These are phyloP conservation scores for Actinomucor elegans DNA, from an alignment of 371 early-diverging fungal genomes.

Conservation along the genomic window DNA sequence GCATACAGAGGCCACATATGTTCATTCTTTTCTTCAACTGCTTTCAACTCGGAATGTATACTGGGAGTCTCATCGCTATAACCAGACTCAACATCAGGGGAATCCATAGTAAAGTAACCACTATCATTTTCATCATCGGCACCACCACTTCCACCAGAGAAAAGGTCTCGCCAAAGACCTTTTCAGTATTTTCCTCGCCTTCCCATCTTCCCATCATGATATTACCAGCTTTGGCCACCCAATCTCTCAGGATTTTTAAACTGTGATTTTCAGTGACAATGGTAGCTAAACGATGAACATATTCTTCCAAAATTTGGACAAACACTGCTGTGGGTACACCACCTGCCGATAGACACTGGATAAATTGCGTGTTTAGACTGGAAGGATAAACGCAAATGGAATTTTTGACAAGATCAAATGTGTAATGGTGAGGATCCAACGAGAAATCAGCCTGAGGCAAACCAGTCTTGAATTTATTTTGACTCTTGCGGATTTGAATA, in stretches of 20 bases:
- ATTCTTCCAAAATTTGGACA: conserved; percentile 37
- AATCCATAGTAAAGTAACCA: conserved; percentile 9
- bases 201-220: conserved; percentile 40
- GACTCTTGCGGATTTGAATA: conserved; percentile 42
- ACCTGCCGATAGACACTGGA: conserved; percentile 41
- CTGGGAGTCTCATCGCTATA: not conserved
- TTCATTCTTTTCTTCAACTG: not conserved
- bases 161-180: conserved; percentile 29
- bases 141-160: conserved; percentile 1
- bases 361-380: conserved; percentile 49
- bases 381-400: conserved; percentile 38
- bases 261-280: conserved; percentile 34
- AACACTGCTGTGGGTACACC: conserved; percentile 41
- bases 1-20: not conserved
- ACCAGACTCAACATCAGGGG: conserved; percentile 3
- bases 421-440: conserved; percentile 38
- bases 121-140: conserved; percentile 24
- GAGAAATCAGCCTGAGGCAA: conserved; percentile 22
- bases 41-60: no score
- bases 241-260: conserved; percentile 33
- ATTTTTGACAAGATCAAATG: conserved; percentile 46
- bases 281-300: conserved; percentile 27
- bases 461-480: conserved; percentile 47
- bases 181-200: conserved; percentile 22
- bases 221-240: conserved; percentile 30